phyloP scores from a whole-genome alignment of 768 basidiomycete species.

The Tricholoma furcatifolium region DNA sequence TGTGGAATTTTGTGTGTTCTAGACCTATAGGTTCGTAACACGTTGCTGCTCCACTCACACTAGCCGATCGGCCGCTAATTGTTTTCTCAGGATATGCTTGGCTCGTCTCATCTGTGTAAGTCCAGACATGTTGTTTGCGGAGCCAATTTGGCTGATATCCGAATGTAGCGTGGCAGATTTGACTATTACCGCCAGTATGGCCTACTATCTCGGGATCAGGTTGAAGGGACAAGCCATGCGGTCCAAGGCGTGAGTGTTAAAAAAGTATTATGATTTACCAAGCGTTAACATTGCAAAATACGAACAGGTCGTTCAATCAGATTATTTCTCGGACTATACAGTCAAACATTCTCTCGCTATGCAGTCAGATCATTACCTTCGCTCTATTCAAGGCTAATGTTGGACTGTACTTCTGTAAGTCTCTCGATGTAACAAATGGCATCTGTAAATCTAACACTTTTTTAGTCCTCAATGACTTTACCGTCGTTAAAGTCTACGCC shows the following conservation, averaged over 20 bases:
- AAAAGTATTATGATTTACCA: no score
- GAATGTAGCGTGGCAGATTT: conserved; percentile 1
- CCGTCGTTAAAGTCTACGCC: conserved; percentile 1
- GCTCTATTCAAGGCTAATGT: conserved; percentile 3
- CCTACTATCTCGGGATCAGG: neutral
- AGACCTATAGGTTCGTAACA: neutral
- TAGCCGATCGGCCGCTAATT: neutral
- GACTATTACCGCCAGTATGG: neutral
- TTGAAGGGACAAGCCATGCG: conserved; percentile 1
- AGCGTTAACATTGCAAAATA: neutral
- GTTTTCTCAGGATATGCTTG: neutral
- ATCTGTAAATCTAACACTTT: neutral
- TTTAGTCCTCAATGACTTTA: conserved; percentile 6
- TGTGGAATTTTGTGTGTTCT: neutral
- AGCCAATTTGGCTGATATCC: no score
- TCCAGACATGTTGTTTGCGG: neutral
- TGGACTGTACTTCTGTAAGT: conserved; percentile 2
- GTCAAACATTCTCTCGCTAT: neutral
- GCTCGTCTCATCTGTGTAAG: conserved; percentile 4
- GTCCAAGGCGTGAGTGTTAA: neutral
- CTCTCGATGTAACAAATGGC: no score
- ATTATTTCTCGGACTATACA: conserved; percentile 3
- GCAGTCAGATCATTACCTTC: conserved; percentile 1
- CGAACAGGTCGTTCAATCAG: neutral
- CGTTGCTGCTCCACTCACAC: neutral